Percentiles rank a stretch among this genome's conserved stretches.
Evolutionary conservation across 257 asterid genomes (phyloP).

Genomic region (Solanum appendiculatum): DNA sequence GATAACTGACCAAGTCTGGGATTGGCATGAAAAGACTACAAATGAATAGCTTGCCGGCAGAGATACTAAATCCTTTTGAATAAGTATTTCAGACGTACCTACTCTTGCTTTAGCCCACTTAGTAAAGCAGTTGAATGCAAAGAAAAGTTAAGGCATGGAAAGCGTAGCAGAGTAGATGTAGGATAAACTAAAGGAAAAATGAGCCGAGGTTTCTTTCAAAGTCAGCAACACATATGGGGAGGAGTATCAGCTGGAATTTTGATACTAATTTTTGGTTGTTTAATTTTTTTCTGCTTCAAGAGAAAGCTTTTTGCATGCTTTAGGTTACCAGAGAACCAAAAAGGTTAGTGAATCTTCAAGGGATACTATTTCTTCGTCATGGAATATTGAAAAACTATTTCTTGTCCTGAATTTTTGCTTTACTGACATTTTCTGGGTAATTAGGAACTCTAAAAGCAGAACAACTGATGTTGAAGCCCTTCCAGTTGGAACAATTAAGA

Average conservation of each 20-base stretch:
- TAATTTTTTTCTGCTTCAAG: constrained; percentile 36
- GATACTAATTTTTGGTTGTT: constrained; percentile 19
- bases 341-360: constrained; percentile 24
- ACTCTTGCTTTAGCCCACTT: not conserved
- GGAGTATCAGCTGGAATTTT: constrained; percentile 23
- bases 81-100: not conserved
- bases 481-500: constrained; percentile 37
- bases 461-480: constrained; percentile 31
- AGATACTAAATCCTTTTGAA: not conserved
- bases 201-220: constrained; percentile 6
- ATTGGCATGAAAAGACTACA: not conserved
- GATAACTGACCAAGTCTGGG: constrained; percentile 7
- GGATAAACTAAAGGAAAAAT: not conserved
- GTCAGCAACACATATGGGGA: constrained; percentile 17
- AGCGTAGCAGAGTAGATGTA: not conserved
- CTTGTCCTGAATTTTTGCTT: not conserved
- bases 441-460: constrained; percentile 36
- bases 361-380: not conserved
- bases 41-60: constrained; percentile 5
- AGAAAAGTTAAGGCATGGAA: not conserved
- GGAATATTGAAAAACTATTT: not conserved
- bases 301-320: constrained; percentile 28
- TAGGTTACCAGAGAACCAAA: constrained; percentile 15
- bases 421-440: constrained; percentile 1
- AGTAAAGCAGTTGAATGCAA: not conserved